Conservation (phyloP, 2,329 filamentous ascomycete genomes). For the Cadophora sp. region DNA sequence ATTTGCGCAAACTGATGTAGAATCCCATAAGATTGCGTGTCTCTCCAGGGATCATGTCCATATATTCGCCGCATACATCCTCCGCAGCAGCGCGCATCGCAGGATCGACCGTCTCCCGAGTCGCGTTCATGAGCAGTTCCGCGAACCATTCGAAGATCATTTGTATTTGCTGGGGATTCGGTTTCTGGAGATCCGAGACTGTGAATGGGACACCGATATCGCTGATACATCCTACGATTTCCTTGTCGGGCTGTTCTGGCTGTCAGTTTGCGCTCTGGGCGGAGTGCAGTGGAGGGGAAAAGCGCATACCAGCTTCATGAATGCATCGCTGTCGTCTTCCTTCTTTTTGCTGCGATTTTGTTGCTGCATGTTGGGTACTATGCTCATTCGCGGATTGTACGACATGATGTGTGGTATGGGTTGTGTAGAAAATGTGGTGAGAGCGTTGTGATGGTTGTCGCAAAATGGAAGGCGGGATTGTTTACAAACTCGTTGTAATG, state of each 20-base stretch:
- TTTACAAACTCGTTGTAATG: slow-evolving; percentile 26
- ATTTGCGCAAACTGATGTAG: slow-evolving; percentile 80
- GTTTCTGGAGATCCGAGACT: slow-evolving; percentile 87
- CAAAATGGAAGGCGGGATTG: slow-evolving; percentile 18
- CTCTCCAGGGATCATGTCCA: slow-evolving; percentile 84
- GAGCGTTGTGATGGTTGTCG: slow-evolving; percentile 13
- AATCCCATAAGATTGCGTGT: slow-evolving; percentile 96
- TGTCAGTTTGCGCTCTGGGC: slow-evolving; percentile 30
- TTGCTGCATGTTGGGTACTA: slow-evolving; percentile 55
- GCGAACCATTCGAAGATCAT: slow-evolving; percentile 99
- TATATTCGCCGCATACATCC: slow-evolving; percentile 82
- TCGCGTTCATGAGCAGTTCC: slow-evolving; percentile 91
- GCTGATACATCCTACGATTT: slow-evolving; percentile 96
- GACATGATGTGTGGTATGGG: slow-evolving; percentile 48
- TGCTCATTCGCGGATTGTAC: slow-evolving; percentile 59
- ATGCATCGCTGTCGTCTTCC: slow-evolving; percentile 62
- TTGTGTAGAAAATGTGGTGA: background rate
- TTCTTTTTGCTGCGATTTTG: slow-evolving; percentile 58
- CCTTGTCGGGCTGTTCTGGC: slow-evolving; percentile 59
- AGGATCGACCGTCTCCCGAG: slow-evolving; percentile 90
- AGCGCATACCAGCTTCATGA: slow-evolving; percentile 60
- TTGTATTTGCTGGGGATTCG: slow-evolving; percentile 92
- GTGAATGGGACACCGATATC: slow-evolving; percentile 94
- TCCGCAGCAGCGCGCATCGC: slow-evolving; percentile 93
- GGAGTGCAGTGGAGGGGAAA: background rate